phyloP scores from a whole-genome alignment of 495 filamentous ascomycete species.

The Viridothelium virens region DNA sequence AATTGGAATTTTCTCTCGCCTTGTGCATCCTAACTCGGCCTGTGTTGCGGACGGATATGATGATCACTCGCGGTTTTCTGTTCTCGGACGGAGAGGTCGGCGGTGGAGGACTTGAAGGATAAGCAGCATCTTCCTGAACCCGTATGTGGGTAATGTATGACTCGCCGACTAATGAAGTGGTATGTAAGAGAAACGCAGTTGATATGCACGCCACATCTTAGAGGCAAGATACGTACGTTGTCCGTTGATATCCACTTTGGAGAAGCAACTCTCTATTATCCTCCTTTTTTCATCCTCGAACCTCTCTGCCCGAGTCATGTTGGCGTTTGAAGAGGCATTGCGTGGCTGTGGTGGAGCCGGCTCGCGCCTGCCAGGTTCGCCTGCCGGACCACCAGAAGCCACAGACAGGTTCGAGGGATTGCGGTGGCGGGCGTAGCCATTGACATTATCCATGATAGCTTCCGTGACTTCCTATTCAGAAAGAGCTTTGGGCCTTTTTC shows the following conservation, averaged over 20 bases:
- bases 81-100: conserved; percentile 58
- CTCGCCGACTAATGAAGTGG: conserved; percentile 56
- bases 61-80: conserved; percentile 84
- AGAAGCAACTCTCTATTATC: conserved; percentile 87
- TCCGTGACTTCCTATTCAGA: background rate
- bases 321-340: background rate
- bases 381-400: background rate
- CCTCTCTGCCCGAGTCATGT: conserved; percentile 65
- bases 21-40: conserved; percentile 94
- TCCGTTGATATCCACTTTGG: conserved; percentile 76
- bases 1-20: conserved; percentile 87
- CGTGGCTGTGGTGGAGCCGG: background rate
- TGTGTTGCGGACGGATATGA: conserved; percentile 84
- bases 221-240: conserved; percentile 51
- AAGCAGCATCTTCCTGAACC: conserved; percentile 73
- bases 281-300: conserved; percentile 95
- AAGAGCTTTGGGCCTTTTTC: background rate
- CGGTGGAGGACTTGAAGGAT: conserved; percentile 80
- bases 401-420: conserved; percentile 8
- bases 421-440: background rate
- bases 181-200: conserved; percentile 14
- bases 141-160: conserved; percentile 97
- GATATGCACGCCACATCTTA: conserved; percentile 1
- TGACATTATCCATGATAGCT: background rate
- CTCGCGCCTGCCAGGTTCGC: background rate